A percentile compares a stretch with the other conserved stretches of the same genome.
Evolutionary conservation across 108 stramenopile species (phyloP).

Genomic region (Chaetoceros muelleri): DNA sequence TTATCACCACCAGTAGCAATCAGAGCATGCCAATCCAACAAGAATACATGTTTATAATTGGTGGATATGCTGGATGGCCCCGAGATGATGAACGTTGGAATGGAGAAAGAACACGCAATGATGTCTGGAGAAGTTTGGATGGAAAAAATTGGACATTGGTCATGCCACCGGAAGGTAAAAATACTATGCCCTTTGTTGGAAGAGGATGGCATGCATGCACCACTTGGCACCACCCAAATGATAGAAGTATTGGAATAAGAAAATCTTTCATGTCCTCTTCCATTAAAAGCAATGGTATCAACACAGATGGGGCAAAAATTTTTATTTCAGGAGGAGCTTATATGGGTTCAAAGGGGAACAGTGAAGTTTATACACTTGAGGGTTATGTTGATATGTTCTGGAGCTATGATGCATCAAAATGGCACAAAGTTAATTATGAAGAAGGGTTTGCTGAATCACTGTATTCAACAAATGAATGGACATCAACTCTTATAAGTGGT

Average conservation of each 20-base stretch:
- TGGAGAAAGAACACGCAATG: slow-evolving; percentile 40
- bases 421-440: slow-evolving; percentile 36
- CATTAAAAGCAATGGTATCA: neutral
- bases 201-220: slow-evolving; percentile 42
- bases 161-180: slow-evolving; percentile 12
- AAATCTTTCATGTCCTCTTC: no score
- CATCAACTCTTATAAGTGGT: slow-evolving; percentile 15
- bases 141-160: slow-evolving; percentile 37
- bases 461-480: slow-evolving; percentile 55
- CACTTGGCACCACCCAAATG: slow-evolving; percentile 17
- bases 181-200: slow-evolving; percentile 28
- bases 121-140: slow-evolving; percentile 43
- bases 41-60: slow-evolving; percentile 25
- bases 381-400: slow-evolving; percentile 49
- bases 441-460: slow-evolving; percentile 36
- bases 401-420: slow-evolving; percentile 31
- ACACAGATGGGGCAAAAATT: slow-evolving; percentile 16
- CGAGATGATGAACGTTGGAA: slow-evolving; percentile 23
- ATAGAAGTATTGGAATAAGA: slow-evolving; percentile 9
- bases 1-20: neutral
- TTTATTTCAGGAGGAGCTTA: slow-evolving; percentile 58
- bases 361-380: slow-evolving; percentile 29
- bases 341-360: slow-evolving; percentile 47
- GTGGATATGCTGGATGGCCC: slow-evolving; percentile 45
- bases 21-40: neutral